Base-by-base conservation (phyloP, 1,284 basidiomycete species). In the Mycena citricolor region DNA sequence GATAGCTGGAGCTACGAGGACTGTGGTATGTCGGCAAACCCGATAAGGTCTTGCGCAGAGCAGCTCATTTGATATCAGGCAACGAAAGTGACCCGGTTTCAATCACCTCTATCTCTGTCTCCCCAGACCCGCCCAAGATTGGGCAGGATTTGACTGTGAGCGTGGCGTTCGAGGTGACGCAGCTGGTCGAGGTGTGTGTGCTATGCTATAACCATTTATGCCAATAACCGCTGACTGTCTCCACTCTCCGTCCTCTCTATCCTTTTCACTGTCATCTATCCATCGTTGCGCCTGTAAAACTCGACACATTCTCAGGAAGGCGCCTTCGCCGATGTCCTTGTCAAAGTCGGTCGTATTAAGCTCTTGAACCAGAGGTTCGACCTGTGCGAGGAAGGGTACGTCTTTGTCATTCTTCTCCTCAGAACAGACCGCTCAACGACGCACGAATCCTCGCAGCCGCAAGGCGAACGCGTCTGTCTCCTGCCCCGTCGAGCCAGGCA, bases 271-370 rank as follows among this genome's bases (percentile, higher is more conserved):
- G n/a, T n/a, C n/a, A n/a, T n/a, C n/a, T n/a, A n/a, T n/a, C n/a
- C n/a, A n/a, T 12, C 10, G 19, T 25, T 34, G 4, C 11, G 22
- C 26, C 36, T 33, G 21, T 14, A 33, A 12, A 22, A 11, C 7
- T 22, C 20, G 26, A 7, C 29, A 8, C 3, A 37, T 12, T 24
- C 33, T 1, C 52, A 95, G 93, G 84, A 93, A 8, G 94, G 94
- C 17, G 88, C 94, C 22, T 89, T 81, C 58, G 93, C 86, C 7
- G 81, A 94, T 54, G 91, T 97, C 2, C 68, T 70, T 2, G 93
- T 97, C 51, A 97, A 95, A 66, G 74, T 95, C 32, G 94, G 94
- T 19, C 69, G 88, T 14, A 82, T 97, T 65, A 94, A 90, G 71
- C 64, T 97, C 7, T 66, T 97, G 14, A 67, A 75, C 38, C 93